Evolutionary conservation across 768 basidiomycete species (phyloP).

Genomic region (Boletus sp.): DNA sequence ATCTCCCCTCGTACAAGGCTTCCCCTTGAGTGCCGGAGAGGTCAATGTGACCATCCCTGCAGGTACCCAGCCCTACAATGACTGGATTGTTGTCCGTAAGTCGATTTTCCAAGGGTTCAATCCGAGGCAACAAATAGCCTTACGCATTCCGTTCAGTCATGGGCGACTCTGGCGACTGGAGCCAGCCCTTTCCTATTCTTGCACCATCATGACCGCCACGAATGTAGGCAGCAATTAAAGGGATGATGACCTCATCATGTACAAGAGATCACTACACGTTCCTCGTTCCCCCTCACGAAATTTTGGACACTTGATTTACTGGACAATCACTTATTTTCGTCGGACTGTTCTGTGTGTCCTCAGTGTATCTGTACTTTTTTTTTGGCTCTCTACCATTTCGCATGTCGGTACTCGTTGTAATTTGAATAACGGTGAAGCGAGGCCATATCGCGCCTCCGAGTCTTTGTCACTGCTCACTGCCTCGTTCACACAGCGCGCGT

Average conservation of each 20-base stretch:
- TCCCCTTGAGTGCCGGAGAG: slow-evolving; percentile 35
- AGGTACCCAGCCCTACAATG: slow-evolving; percentile 31
- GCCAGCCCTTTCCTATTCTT: slow-evolving; percentile 42
- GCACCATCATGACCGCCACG: slow-evolving; percentile 14
- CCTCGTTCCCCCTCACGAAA: no score
- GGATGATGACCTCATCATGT: slow-evolving; percentile 11
- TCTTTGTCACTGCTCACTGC: background rate
- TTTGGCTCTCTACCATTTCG: slow-evolving; percentile 2
- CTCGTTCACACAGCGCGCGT: background rate
- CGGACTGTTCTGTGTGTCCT: slow-evolving; percentile 2
- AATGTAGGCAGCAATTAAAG: background rate
- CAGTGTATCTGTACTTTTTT: slow-evolving; percentile 1
- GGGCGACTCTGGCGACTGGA: slow-evolving; percentile 52
- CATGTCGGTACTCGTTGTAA: slow-evolving; percentile 7
- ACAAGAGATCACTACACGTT: background rate
- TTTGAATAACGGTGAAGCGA: background rate
- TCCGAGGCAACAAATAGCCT: background rate
- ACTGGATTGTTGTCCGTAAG: slow-evolving; percentile 40
- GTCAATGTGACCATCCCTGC: slow-evolving; percentile 40
- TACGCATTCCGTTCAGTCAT: slow-evolving; percentile 36
- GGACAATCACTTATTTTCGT: background rate
- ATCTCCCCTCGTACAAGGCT: slow-evolving; percentile 38
- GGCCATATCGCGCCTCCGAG: background rate
- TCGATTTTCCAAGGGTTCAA: background rate
- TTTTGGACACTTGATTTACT: no score